A percentile compares a stretch with the other conserved stretches of the same genome.
phyloP scores from a whole-genome alignment of 2,329 filamentous ascomycete species.

The Huntiella bhutanensis region DNA sequence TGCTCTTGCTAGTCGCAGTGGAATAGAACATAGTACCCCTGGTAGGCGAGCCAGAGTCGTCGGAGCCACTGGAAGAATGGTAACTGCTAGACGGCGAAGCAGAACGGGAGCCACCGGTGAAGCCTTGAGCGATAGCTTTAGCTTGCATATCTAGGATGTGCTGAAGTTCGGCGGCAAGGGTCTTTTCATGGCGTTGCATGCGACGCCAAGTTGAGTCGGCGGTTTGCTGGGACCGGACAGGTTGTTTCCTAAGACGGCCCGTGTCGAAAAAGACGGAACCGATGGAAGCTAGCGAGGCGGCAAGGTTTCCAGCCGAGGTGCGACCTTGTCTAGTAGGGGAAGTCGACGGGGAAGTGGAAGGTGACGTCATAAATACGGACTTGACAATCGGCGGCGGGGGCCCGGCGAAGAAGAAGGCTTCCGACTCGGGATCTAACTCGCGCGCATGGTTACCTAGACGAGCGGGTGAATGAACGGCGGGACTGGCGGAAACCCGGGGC shows the following conservation, averaged over 20 bases:
- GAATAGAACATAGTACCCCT: conserved; percentile 24
- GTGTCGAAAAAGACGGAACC: conserved; percentile 23
- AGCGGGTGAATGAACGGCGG: not conserved
- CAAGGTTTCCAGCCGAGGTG: conserved; percentile 5
- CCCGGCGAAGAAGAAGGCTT: conserved; percentile 24
- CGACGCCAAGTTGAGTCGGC: conserved; percentile 29
- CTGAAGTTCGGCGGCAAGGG: conserved; percentile 29
- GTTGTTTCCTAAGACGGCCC: conserved; percentile 14
- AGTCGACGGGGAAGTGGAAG: conserved; percentile 15
- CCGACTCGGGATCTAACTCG: conserved; percentile 12
- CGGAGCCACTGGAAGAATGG: conserved; percentile 14
- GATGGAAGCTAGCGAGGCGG: conserved; percentile 10
- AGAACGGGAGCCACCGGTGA: not conserved
- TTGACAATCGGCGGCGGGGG: conserved; percentile 32
- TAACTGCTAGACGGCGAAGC: conserved; percentile 3
- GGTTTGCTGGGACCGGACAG: conserved; percentile 11
- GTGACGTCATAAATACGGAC: conserved; percentile 18
- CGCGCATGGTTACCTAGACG: conserved; percentile 1
- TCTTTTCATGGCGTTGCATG: conserved; percentile 26
- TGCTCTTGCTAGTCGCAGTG: conserved; percentile 21
- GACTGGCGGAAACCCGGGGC: too few species aligned
- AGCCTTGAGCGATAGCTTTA: conserved; percentile 15
- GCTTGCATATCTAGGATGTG: conserved; percentile 30
- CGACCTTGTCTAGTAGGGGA: conserved; percentile 7
- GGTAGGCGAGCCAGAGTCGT: conserved; percentile 20